phyloP scores from a whole-genome alignment of 495 filamentous ascomycete species.

The Massariosphaeria phaeospora region DNA sequence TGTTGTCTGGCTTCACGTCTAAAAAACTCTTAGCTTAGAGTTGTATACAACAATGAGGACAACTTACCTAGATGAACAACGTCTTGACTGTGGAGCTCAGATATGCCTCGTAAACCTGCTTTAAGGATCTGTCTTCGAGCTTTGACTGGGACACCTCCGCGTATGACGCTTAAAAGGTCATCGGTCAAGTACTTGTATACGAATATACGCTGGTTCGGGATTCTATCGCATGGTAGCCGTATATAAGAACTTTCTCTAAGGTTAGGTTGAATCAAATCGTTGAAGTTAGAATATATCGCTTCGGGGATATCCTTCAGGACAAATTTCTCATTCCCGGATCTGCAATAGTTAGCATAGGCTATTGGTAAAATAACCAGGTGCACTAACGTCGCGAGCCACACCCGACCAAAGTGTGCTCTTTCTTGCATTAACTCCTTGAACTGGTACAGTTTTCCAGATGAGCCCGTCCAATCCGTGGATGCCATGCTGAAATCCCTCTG shows the following conservation, averaged over 20 bases:
- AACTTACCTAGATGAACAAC: constrained; percentile 17
- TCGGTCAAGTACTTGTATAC: constrained; percentile 19
- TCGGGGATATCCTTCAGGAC: constrained; percentile 39
- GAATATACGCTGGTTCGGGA: constrained; percentile 20
- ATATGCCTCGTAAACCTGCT: constrained; percentile 13
- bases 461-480: too few relatives aligned
- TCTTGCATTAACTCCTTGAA: too few relatives aligned
- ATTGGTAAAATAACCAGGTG: constrained; percentile 1
- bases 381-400: constrained; percentile 36
- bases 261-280: constrained; percentile 16
- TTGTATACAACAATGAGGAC: constrained; percentile 5
- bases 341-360: constrained; percentile 6
- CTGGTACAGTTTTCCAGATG: too few relatives aligned
- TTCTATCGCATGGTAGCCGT: constrained; percentile 17
- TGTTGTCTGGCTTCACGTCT: constrained; percentile 30
- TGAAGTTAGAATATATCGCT: constrained; percentile 28
- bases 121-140: constrained; percentile 20
- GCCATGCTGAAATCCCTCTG: too few relatives aligned
- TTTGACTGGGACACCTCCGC: constrained; percentile 2
- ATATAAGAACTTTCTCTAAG: constrained; percentile 21
- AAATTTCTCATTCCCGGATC: constrained; percentile 34
- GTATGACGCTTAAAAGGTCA: constrained; percentile 20
- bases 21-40: constrained; percentile 6
- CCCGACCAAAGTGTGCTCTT: constrained; percentile 30
- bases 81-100: constrained; percentile 15